A percentile compares a stretch with the other conserved stretches of the same genome.
Evolutionary conservation across 768 basidiomycete species (phyloP).

Genomic region (Crepidotus variabilis): DNA sequence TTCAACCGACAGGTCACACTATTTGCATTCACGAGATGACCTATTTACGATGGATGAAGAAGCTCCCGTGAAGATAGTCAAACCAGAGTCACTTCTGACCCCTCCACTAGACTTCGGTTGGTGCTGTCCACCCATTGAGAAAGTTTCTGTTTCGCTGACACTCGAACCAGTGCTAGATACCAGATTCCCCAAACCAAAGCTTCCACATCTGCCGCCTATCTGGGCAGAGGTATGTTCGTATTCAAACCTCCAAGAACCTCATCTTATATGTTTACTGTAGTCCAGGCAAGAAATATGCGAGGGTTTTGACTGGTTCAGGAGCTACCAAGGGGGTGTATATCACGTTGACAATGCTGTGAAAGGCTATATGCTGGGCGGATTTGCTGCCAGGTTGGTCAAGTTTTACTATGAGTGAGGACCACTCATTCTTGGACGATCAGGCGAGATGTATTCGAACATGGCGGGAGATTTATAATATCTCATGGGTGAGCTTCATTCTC

Average conservation of each 20-base stretch:
- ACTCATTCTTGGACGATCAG: constrained; percentile 30
- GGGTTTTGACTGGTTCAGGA: constrained; percentile 67
- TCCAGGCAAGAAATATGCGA: constrained; percentile 86
- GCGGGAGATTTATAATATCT: constrained; percentile 72
- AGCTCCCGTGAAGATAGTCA: too few species aligned
- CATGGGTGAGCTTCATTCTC: constrained; percentile 57
- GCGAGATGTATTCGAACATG: constrained; percentile 63
- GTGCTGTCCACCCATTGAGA: too few species aligned
- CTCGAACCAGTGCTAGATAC: neutral
- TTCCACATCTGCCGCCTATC: neutral
- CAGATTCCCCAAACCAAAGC: neutral
- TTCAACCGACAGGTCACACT: too few species aligned
- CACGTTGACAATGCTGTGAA: constrained; percentile 53
- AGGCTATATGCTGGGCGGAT: constrained; percentile 76
- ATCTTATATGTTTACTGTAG: constrained; percentile 30
- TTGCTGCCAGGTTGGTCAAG: constrained; percentile 55
- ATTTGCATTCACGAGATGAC: too few species aligned
- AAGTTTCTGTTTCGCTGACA: neutral
- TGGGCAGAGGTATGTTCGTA: neutral
- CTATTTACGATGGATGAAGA: too few species aligned
- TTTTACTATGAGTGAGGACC: neutral
- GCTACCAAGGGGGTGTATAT: constrained; percentile 82
- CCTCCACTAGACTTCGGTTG: too few species aligned
- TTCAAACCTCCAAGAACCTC: neutral
- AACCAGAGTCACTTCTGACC: too few species aligned